Evolutionary conservation across 2,329 filamentous ascomycete species (phyloP).

Genomic region (Colletotrichum tanaceti): DNA sequence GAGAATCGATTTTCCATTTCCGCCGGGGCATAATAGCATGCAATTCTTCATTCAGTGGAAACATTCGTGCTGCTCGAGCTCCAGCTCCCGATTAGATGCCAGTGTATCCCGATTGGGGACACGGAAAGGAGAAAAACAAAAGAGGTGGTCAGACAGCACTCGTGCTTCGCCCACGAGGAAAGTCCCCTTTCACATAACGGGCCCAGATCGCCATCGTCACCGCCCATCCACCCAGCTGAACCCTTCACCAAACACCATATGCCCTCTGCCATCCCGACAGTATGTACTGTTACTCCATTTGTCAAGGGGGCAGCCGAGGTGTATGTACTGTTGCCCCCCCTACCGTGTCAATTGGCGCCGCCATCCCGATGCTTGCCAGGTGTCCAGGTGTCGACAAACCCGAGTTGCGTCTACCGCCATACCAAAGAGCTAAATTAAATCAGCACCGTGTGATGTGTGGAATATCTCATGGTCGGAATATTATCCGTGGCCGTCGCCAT

Average conservation of each 20-base stretch:
- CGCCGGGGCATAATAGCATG: neutral
- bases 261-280: conserved; percentile 22
- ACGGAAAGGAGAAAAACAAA: neutral
- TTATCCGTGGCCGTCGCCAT: neutral
- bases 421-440: conserved; percentile 16
- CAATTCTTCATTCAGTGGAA: conserved; percentile 14
- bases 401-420: conserved; percentile 15
- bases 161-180: neutral
- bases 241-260: conserved; percentile 1
- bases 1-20: neutral
- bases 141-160: conserved; percentile 5
- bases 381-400: conserved; percentile 23
- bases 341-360: conserved; percentile 8
- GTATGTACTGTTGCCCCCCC: conserved; percentile 13
- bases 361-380: conserved; percentile 24
- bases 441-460: conserved; percentile 26
- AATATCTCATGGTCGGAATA: conserved; percentile 12
- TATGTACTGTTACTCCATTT: conserved; percentile 38
- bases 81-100: conserved; percentile 21
- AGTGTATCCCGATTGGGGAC: conserved; percentile 5
- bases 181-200: conserved; percentile 12
- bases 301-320: conserved; percentile 13
- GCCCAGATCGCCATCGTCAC: conserved; percentile 25
- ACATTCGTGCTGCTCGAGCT: conserved; percentile 10
- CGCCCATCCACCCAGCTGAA: conserved; percentile 3